Conservation (phyloP, 345 rosid species). For the Moricandia moricandioides region DNA sequence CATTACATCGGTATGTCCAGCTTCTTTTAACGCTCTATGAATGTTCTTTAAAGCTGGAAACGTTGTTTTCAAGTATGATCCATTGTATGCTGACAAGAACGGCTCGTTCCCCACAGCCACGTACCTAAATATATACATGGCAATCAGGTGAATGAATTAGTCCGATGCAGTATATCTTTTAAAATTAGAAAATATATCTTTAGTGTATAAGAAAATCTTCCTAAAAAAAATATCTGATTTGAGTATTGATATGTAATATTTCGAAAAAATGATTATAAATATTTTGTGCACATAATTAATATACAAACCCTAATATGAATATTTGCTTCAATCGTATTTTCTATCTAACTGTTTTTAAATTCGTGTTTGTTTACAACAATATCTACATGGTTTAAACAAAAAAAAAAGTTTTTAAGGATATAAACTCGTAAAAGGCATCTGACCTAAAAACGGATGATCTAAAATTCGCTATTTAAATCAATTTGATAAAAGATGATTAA, state of each 20-base stretch:
- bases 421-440: too few relatives aligned
- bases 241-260: too few relatives aligned
- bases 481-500: neutral
- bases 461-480: neutral
- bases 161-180: neutral
- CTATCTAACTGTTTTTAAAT: neutral
- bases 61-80: constrained; percentile 38
- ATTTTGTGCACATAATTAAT: neutral
- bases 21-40: constrained; percentile 63
- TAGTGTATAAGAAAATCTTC: neutral
- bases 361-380: neutral
- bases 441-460: neutral
- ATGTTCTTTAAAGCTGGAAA: constrained; percentile 70
- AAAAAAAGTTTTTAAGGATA: too few relatives aligned
- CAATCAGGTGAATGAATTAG: neutral
- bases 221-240: neutral
- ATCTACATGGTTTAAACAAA: too few relatives aligned
- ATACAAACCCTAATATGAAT: neutral
- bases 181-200: neutral
- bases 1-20: constrained; percentile 51
- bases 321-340: neutral
- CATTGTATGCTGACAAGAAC: constrained; percentile 65
- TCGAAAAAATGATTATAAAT: too few relatives aligned
- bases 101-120: constrained; percentile 94
- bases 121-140: constrained; percentile 46